These are phyloP conservation scores for Phytophthora cactorum DNA, from an alignment of 352 stramenopile species.

Conservation along the genomic window DNA sequence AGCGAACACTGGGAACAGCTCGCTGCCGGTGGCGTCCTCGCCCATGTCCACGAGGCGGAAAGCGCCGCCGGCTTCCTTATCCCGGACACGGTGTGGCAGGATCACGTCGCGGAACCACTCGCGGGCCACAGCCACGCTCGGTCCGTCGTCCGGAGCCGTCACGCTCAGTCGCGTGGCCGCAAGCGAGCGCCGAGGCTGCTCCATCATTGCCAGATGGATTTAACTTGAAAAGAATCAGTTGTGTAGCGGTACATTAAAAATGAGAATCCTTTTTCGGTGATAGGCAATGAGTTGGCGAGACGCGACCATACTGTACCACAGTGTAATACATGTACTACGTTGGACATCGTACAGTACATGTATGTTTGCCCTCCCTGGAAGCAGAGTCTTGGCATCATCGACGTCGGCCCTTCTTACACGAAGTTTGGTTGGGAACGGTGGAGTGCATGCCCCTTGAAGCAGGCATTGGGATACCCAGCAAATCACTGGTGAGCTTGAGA, in stretches of 20 bases:
- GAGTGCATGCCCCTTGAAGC: neutral
- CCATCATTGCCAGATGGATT: conserved; percentile 19
- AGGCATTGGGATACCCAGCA: neutral
- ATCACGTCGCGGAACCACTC: conserved; percentile 66
- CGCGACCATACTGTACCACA: too few species aligned
- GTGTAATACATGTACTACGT: too few species aligned
- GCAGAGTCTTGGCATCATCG: neutral
- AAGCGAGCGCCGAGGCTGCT: conserved; percentile 14
- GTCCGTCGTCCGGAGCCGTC: conserved; percentile 28
- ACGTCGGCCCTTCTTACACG: neutral
- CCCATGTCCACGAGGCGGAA: conserved; percentile 77
- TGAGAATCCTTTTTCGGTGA: conserved; percentile 5
- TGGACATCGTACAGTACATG: too few species aligned
- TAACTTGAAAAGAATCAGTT: neutral
- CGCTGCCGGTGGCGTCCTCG: conserved; percentile 53
- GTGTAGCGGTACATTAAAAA: conserved; percentile 7
- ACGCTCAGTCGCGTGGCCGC: conserved; percentile 28
- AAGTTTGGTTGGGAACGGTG: neutral
- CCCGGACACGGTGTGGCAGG: conserved; percentile 57
- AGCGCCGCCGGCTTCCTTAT: conserved; percentile 35
- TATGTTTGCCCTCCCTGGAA: neutral
- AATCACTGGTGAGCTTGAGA: neutral
- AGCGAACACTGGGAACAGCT: conserved; percentile 67
- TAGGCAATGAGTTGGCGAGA: neutral
- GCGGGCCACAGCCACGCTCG: conserved; percentile 45